Percentiles rank a stretch among this genome's conserved stretches.
Evolutionary conservation across 495 filamentous ascomycete genomes (phyloP).

Genomic region (Penicillium daleae): DNA sequence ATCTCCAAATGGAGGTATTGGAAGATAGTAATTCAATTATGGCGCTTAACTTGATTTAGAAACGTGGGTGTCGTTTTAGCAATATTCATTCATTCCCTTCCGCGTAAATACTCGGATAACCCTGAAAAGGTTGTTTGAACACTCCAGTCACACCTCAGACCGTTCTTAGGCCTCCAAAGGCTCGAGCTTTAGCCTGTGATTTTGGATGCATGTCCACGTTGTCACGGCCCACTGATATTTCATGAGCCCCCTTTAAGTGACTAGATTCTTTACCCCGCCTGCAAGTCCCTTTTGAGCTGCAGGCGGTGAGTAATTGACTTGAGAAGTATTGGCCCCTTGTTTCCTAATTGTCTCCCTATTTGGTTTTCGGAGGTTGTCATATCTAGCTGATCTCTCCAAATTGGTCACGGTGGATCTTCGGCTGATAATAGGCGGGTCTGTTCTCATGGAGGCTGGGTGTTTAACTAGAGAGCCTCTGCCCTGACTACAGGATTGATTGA

Average conservation of each 20-base stretch:
- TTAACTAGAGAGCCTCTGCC: background rate
- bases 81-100: no score
- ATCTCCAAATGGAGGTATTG: no score
- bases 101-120: background rate
- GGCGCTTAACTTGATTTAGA: no score
- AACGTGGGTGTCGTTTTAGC: no score
- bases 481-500: background rate
- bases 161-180: background rate
- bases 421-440: background rate
- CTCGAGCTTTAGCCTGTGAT: background rate
- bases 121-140: background rate
- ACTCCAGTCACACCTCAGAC: background rate
- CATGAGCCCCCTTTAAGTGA: background rate
- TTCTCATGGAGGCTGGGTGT: background rate
- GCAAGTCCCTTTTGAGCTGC: background rate
- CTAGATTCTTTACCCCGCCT: background rate
- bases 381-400: background rate
- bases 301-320: background rate
- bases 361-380: background rate
- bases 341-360: background rate
- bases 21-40: no score
- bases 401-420: background rate
- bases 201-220: background rate
- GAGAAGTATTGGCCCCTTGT: background rate
- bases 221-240: background rate